phyloP scores from a whole-genome alignment of 768 basidiomycete species.

The Suillus subaureus region DNA sequence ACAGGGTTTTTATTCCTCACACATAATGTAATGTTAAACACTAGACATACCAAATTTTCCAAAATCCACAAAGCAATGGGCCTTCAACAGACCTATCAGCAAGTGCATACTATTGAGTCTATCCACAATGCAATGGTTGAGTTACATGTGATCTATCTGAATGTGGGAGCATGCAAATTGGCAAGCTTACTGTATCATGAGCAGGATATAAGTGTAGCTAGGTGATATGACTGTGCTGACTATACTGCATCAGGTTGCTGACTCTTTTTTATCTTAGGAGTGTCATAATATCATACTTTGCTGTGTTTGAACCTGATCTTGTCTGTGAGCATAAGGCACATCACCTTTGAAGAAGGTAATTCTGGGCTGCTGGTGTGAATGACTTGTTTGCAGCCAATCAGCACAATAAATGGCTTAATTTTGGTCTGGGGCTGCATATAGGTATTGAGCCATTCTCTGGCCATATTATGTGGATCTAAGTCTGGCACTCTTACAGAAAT shows the following conservation, averaged over 20 bases:
- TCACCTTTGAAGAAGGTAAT: slow-evolving; percentile 32
- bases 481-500: slow-evolving; percentile 32
- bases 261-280: slow-evolving; percentile 5
- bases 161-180: slow-evolving; percentile 31
- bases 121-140: slow-evolving; percentile 22
- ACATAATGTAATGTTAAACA: background rate
- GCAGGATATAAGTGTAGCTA: slow-evolving; percentile 25
- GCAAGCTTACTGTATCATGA: slow-evolving; percentile 24
- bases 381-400: slow-evolving; percentile 43
- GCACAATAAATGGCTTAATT: slow-evolving; percentile 49
- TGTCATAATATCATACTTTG: slow-evolving; percentile 9
- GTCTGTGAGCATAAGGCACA: slow-evolving; percentile 20
- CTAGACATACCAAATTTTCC: slow-evolving; percentile 1
- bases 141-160: slow-evolving; percentile 25
- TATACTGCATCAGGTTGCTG: background rate
- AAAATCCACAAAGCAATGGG: slow-evolving; percentile 21
- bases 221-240: slow-evolving; percentile 18
- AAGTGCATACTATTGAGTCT: slow-evolving; percentile 25
- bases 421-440: slow-evolving; percentile 37
- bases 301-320: slow-evolving; percentile 20
- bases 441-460: slow-evolving; percentile 25
- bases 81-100: slow-evolving; percentile 18
- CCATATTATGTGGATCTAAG: slow-evolving; percentile 23
- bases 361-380: slow-evolving; percentile 45
- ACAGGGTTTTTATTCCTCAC: slow-evolving; percentile 1